Evolutionary conservation across 768 basidiomycete species (phyloP).

Genomic region (Podaxis sp.): DNA sequence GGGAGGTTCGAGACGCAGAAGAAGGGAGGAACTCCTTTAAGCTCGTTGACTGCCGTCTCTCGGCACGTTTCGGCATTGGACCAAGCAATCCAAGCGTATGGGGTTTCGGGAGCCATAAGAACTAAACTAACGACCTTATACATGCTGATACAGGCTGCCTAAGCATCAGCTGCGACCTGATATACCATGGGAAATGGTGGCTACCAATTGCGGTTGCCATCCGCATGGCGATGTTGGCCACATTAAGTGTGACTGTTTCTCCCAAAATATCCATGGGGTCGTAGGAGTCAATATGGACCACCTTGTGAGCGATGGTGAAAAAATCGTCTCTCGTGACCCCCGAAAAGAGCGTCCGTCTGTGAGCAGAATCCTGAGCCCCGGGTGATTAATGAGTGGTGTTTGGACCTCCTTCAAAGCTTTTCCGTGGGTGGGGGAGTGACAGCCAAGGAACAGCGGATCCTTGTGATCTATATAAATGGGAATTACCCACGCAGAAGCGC

Average conservation of each 20-base stretch:
- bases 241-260: conserved; percentile 18
- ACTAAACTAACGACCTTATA: background rate
- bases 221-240: conserved; percentile 17
- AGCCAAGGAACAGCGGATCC: conserved; percentile 18
- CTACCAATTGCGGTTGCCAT: conserved; percentile 15
- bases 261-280: conserved; percentile 16
- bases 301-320: background rate
- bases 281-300: conserved; percentile 14
- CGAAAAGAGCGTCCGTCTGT: background rate
- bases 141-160: conserved; percentile 6
- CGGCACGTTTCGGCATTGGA: conserved; percentile 9
- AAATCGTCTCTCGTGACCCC: conserved; percentile 7
- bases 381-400: background rate
- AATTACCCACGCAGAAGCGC: conserved; percentile 47
- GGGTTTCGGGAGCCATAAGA: background rate
- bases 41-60: conserved; percentile 3
- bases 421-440: conserved; percentile 12
- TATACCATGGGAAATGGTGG: conserved; percentile 13
- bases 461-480: conserved; percentile 27
- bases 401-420: conserved; percentile 18
- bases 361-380: background rate
- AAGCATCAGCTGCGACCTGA: conserved; percentile 1
- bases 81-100: background rate
- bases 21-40: conserved; percentile 5
- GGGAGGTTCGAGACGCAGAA: conserved; percentile 1